phyloP scores from a whole-genome alignment of 495 filamentous ascomycete species.

The Hypoxylon fuscum region DNA sequence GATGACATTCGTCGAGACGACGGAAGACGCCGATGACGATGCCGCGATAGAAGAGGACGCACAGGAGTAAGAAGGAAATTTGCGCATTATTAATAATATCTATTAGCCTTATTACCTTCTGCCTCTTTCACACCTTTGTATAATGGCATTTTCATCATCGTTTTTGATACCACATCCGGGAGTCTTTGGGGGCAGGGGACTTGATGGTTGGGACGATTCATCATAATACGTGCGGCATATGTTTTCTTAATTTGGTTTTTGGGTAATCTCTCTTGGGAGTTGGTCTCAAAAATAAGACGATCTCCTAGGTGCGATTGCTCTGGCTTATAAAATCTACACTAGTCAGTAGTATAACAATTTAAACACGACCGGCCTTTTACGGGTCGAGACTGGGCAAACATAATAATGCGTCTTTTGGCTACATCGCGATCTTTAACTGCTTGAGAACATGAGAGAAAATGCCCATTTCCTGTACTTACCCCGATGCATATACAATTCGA shows the following conservation, averaged over 20 bases:
- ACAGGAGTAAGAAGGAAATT: constrained; percentile 6
- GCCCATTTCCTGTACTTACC: no score
- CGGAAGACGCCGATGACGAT: constrained; percentile 45
- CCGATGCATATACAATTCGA: no score
- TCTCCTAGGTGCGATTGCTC: constrained; percentile 11
- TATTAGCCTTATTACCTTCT: constrained; percentile 12
- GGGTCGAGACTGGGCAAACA: constrained; percentile 28
- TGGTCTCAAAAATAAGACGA: neutral
- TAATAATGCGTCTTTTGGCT: neutral
- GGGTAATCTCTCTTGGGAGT: constrained; percentile 4
- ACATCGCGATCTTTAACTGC: neutral
- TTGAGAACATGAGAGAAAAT: no score
- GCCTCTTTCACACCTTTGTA: constrained; percentile 2
- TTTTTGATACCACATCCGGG: constrained; percentile 41
- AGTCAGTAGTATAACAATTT: constrained; percentile 33
- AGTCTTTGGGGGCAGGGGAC: constrained; percentile 21
- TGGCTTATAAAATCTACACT: constrained; percentile 18
- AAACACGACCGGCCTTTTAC: constrained; percentile 32
- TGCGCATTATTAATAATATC: constrained; percentile 16
- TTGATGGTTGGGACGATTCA: constrained; percentile 23
- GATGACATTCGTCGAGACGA: constrained; percentile 60
- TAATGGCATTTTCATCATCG: constrained; percentile 31
- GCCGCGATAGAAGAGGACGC: constrained; percentile 36
- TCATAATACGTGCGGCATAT: constrained; percentile 15
- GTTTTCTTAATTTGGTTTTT: constrained; percentile 11